phyloP scores from a whole-genome alignment of 306 rosid species.

The Cucurbita ficifolia region DNA sequence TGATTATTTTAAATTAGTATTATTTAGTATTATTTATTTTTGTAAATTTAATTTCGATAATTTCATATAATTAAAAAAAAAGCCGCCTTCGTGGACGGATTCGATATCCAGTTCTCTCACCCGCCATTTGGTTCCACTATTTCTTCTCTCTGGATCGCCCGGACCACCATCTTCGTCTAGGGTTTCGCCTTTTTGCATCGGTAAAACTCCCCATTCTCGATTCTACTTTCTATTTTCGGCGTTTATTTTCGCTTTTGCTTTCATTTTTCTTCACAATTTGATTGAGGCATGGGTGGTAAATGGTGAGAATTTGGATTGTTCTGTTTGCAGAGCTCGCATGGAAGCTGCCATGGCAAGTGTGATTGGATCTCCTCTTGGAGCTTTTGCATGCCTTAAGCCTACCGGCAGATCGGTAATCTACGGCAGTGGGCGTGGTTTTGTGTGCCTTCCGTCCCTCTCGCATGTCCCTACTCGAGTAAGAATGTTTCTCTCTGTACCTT shows the following conservation, averaged over 20 bases:
- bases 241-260: neutral
- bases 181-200: neutral
- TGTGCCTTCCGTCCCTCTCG: constrained; percentile 15
- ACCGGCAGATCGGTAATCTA: constrained; percentile 18
- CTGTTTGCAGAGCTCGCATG: constrained; percentile 29
- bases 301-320: neutral
- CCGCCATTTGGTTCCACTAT: neutral
- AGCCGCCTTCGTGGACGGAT: neutral
- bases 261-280: neutral
- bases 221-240: neutral
- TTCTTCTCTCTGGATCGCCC: neutral
- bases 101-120: neutral
- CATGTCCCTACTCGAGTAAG: constrained; percentile 36
- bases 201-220: neutral
- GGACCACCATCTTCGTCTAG: neutral
- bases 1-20: no score
- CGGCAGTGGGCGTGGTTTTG: constrained; percentile 14
- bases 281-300: neutral
- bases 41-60: neutral
- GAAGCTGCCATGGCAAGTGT: constrained; percentile 34
- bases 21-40: no score
- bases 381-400: constrained; percentile 9
- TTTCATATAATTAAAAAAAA: neutral
- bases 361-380: constrained; percentile 26
- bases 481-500: neutral